phyloP scores from a whole-genome alignment of 352 stramenopile species.

The Phytophthora pseudosyringae region DNA sequence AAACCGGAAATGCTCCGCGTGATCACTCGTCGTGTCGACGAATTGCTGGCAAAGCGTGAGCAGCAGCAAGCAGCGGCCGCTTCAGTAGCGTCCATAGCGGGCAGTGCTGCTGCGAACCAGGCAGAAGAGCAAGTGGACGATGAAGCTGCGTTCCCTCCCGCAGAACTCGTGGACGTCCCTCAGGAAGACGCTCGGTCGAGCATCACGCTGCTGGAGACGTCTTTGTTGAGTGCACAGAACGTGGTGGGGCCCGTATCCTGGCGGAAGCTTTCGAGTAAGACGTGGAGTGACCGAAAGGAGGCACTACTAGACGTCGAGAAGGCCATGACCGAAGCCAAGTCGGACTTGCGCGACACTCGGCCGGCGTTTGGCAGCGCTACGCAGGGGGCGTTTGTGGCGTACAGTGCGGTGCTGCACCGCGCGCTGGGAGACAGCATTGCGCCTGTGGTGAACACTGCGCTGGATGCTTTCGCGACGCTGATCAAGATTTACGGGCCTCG shows the following conservation, averaged over 20 bases:
- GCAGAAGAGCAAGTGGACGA: slow-evolving; percentile 48
- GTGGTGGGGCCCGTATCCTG: slow-evolving; percentile 71
- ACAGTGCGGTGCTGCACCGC: slow-evolving; percentile 66
- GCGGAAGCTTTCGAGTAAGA: slow-evolving; percentile 85
- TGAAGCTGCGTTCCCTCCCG: slow-evolving; percentile 36
- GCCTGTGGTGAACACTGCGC: slow-evolving; percentile 74
- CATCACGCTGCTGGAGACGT: slow-evolving; percentile 48
- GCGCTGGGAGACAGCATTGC: slow-evolving; percentile 72
- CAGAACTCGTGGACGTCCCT: slow-evolving; percentile 37
- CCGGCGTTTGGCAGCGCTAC: slow-evolving; percentile 62
- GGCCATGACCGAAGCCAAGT: slow-evolving; percentile 70
- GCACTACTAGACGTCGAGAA: slow-evolving; percentile 81
- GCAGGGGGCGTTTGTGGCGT: slow-evolving; percentile 72
- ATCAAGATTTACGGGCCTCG: slow-evolving; percentile 78
- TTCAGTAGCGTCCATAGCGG: slow-evolving; percentile 29
- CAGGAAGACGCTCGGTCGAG: slow-evolving; percentile 63
- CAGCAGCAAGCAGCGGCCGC: slow-evolving; percentile 37
- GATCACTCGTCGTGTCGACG: slow-evolving; percentile 77
- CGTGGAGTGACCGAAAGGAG: slow-evolving; percentile 85
- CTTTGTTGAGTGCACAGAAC: slow-evolving; percentile 44
- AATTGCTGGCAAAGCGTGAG: slow-evolving; percentile 57
- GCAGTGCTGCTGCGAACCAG: slow-evolving; percentile 50
- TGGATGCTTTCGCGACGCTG: slow-evolving; percentile 73
- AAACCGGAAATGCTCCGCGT: slow-evolving; percentile 84
- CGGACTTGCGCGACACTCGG: slow-evolving; percentile 70